These are phyloP conservation scores for Citrus cavaleriei DNA, from an alignment of 345 rosid species.

Conservation along the genomic window DNA sequence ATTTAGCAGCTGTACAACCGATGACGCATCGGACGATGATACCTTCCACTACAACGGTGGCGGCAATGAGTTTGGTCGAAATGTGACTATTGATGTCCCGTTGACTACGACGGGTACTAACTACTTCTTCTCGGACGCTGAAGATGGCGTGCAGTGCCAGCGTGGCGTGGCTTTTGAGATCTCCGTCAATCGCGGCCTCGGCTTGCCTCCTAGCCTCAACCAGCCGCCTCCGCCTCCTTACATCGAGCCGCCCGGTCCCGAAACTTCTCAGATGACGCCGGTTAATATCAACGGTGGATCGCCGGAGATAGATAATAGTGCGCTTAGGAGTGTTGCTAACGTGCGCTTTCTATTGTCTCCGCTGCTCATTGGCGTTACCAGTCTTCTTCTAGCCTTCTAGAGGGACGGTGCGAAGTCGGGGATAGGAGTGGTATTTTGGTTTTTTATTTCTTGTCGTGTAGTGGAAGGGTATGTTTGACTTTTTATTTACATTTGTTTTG, in stretches of 20 bases:
- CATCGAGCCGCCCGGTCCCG: constrained; percentile 40
- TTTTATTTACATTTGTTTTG: not conserved
- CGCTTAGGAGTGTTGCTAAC: not conserved
- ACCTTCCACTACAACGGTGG: constrained; percentile 46
- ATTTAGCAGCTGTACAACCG: constrained; percentile 36
- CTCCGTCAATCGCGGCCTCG: constrained; percentile 48
- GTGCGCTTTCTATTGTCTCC: constrained; percentile 9
- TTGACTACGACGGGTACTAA: constrained; percentile 44
- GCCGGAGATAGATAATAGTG: constrained; percentile 16
- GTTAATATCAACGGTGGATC: constrained; percentile 21
- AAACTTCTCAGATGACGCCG: constrained; percentile 34
- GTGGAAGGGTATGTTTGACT: not conserved
- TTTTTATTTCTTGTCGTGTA: not conserved
- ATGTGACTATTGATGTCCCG: constrained; percentile 39
- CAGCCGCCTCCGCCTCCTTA: constrained; percentile 74
- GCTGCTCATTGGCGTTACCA: constrained; percentile 7
- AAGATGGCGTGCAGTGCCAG: constrained; percentile 53
- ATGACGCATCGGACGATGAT: constrained; percentile 38
- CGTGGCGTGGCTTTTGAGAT: constrained; percentile 56
- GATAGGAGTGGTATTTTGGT: not conserved
- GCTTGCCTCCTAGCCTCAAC: constrained; percentile 61
- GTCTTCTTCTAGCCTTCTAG: not conserved
- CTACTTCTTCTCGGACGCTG: constrained; percentile 57
- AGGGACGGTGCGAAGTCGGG: not conserved
- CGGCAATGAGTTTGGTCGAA: constrained; percentile 20